A percentile compares a stretch with the other conserved stretches of the same genome.
phyloP scores from a whole-genome alignment of 192 early-diverging fungal genomes.

The Backusella tarrabulga region DNA sequence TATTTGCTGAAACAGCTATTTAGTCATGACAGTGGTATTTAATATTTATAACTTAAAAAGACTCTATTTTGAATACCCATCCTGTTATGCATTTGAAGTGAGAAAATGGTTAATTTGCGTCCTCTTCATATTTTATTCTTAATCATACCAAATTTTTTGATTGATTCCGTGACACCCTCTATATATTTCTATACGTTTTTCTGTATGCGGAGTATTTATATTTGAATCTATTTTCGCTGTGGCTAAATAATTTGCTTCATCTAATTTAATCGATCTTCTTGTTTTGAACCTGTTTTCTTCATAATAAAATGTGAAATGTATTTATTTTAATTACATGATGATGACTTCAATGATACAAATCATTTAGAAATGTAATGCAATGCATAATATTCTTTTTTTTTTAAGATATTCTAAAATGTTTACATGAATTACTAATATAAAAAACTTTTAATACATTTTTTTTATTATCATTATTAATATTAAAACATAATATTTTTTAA shows the following conservation, averaged over 20 bases:
- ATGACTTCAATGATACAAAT: background rate
- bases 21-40: background rate
- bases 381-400: background rate
- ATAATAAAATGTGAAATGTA: background rate
- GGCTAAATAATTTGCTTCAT: background rate
- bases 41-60: background rate
- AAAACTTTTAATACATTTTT: background rate
- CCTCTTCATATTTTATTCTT: background rate
- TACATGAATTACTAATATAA: background rate
- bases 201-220: background rate
- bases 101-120: background rate
- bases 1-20: background rate
- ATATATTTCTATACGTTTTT: no score
- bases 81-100: background rate
- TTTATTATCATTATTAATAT: background rate
- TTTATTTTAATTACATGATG: background rate
- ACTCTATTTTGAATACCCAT: background rate
- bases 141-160: background rate
- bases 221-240: background rate
- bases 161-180: background rate
- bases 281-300: background rate
- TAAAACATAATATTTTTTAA: background rate
- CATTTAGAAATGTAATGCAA: background rate
- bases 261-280: background rate
- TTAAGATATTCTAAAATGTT: background rate